Conservation (phyloP, 176 grass and related monocot species). For the Panicum miliaceum region DNA sequence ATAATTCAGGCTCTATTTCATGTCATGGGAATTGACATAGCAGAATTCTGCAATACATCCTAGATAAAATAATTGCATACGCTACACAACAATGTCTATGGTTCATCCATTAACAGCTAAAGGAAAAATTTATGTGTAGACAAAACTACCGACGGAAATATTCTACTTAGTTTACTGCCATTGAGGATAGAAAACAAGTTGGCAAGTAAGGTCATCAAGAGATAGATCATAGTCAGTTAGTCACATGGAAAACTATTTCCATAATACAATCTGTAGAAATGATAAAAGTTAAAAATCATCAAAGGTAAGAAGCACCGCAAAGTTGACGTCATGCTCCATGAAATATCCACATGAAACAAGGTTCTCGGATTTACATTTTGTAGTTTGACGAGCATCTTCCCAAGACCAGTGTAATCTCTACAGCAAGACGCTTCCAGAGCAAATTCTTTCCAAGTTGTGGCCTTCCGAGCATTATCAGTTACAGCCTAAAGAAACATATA, state of each 20-base stretch:
- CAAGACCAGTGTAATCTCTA: conserved; percentile 84
- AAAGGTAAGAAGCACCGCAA: neutral
- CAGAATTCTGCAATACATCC: conserved; percentile 7
- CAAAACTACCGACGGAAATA: conserved; percentile 11
- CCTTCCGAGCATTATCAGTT: conserved; percentile 79
- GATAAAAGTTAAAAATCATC: neutral
- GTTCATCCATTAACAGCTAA: conserved; percentile 15
- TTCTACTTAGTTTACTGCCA: conserved; percentile 1
- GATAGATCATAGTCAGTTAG: conserved; percentile 17
- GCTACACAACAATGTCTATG: neutral
- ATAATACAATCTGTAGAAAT: conserved; percentile 16
- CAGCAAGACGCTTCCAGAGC: conserved; percentile 77
- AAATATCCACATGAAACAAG: conserved; percentile 34
- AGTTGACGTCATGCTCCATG: neutral
- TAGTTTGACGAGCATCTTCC: conserved; percentile 93
- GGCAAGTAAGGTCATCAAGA: conserved; percentile 16
- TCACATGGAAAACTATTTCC: conserved; percentile 14
- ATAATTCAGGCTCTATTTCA: conserved; percentile 3
- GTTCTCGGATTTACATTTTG: conserved; percentile 66
- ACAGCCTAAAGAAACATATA: conserved; percentile 65
- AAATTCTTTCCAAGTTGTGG: conserved; percentile 79
- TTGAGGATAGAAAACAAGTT: conserved; percentile 12
- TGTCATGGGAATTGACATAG: neutral
- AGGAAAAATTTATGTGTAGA: neutral
- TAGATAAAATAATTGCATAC: conserved; percentile 3